A percentile compares a stretch with the other conserved stretches of the same genome.
phyloP scores from a whole-genome alignment of 2,329 filamentous ascomycete species.

The Kalaharituber pfeilii region DNA sequence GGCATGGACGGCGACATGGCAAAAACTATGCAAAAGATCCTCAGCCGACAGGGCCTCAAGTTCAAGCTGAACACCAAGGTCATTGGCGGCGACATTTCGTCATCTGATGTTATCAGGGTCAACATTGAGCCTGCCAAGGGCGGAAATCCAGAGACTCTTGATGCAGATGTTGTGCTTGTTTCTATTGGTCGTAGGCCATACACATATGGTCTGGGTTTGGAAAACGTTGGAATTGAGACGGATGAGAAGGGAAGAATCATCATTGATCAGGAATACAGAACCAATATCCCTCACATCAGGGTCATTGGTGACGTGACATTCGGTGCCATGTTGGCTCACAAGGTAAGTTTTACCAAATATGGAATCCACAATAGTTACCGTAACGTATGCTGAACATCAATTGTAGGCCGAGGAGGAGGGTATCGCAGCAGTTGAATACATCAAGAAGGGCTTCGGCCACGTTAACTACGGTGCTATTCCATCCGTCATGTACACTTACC shows the following conservation, averaged over 20 bases:
- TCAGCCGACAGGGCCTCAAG: constrained; percentile 91
- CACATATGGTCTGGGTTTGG: constrained; percentile 75
- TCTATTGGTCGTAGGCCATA: constrained; percentile 94
- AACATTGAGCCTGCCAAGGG: constrained; percentile 86
- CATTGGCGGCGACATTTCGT: constrained; percentile 59
- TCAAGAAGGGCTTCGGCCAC: constrained; percentile 93
- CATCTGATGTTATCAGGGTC: constrained; percentile 55
- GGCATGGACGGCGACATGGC: constrained; percentile 93
- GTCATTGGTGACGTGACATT: constrained; percentile 94
- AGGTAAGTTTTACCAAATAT: constrained; percentile 28
- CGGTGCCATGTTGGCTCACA: constrained; percentile 97
- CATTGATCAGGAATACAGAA: constrained; percentile 97
- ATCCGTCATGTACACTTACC: constrained; percentile 98
- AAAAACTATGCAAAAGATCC: constrained; percentile 79
- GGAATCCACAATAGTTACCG: not conserved
- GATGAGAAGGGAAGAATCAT: constrained; percentile 90
- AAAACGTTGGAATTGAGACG: constrained; percentile 80
- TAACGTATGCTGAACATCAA: not conserved
- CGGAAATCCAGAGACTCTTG: constrained; percentile 80
- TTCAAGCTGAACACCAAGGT: constrained; percentile 99
- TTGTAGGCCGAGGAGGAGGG: constrained; percentile 75
- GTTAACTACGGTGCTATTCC: constrained; percentile 98
- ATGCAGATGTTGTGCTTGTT: constrained; percentile 87
- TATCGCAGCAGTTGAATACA: constrained; percentile 87
- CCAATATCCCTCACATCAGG: constrained; percentile 91